These are phyloP conservation scores for Alloteropsis semialata DNA, from an alignment of 176 grass and related monocot species.

Conservation along the genomic window DNA sequence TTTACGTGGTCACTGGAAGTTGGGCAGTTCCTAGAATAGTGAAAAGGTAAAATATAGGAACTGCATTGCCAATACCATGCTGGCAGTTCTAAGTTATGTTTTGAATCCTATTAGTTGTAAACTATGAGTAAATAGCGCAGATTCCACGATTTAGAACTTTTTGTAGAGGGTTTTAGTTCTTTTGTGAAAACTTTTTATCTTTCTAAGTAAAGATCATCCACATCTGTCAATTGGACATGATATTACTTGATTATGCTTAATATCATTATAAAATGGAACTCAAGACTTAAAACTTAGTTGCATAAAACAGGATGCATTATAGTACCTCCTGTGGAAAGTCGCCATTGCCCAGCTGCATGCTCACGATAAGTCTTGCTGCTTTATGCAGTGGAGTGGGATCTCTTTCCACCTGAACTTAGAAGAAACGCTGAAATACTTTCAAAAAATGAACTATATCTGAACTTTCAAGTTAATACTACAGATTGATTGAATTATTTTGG, in stretches of 20 bases:
- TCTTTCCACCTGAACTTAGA: conserved; percentile 40
- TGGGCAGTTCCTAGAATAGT: neutral
- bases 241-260: neutral
- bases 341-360: conserved; percentile 55
- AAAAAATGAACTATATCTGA: neutral
- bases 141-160: neutral
- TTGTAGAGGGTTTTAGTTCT: neutral
- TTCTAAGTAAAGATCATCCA: neutral
- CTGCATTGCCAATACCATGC: neutral
- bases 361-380: conserved; percentile 59
- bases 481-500: conserved; percentile 4
- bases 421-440: conserved; percentile 12
- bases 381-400: conserved; percentile 60
- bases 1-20: neutral
- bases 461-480: conserved; percentile 1
- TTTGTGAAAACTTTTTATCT: neutral
- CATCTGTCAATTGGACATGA: neutral
- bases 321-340: conserved; percentile 79
- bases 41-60: neutral
- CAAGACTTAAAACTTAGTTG: neutral
- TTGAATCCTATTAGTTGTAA: neutral
- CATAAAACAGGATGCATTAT: neutral
- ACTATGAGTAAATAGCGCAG: neutral
- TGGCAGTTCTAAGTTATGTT: neutral
- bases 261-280: neutral